phyloP scores from a whole-genome alignment of 208 protist genomes.

The Plasmodiophora brassicae region DNA sequence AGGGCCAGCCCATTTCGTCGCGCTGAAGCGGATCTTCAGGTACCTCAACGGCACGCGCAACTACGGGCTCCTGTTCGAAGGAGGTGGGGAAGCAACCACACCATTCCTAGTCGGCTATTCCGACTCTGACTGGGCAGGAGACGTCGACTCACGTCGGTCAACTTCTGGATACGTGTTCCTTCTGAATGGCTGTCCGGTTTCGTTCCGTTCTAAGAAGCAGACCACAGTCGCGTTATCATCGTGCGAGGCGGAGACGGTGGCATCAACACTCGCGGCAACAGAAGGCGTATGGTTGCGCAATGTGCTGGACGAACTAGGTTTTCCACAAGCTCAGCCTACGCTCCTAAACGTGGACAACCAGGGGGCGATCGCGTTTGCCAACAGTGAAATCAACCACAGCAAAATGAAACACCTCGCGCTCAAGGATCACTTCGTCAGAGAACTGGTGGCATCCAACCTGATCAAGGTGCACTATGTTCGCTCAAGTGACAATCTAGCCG shows the following conservation, averaged over 20 bases:
- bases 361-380: background rate
- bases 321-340: background rate
- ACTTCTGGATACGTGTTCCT: background rate
- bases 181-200: background rate
- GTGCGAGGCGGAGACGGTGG: background rate
- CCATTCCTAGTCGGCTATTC: background rate
- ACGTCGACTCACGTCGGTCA: background rate
- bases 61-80: background rate
- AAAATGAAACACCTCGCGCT: constrained; percentile 24
- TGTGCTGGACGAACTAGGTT: background rate
- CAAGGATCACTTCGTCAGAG: background rate
- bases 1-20: background rate
- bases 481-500: background rate
- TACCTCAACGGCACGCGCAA: background rate
- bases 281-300: constrained; percentile 24
- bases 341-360: background rate
- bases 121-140: constrained; percentile 13
- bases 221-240: background rate
- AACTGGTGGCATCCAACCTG: background rate
- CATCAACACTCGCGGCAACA: background rate
- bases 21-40: background rate
- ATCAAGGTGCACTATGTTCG: background rate
- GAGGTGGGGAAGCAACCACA: background rate
- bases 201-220: background rate
- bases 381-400: background rate